Base-by-base conservation (phyloP, 2,329 filamentous ascomycete species). In the Proliferodiscus dingleyae region DNA sequence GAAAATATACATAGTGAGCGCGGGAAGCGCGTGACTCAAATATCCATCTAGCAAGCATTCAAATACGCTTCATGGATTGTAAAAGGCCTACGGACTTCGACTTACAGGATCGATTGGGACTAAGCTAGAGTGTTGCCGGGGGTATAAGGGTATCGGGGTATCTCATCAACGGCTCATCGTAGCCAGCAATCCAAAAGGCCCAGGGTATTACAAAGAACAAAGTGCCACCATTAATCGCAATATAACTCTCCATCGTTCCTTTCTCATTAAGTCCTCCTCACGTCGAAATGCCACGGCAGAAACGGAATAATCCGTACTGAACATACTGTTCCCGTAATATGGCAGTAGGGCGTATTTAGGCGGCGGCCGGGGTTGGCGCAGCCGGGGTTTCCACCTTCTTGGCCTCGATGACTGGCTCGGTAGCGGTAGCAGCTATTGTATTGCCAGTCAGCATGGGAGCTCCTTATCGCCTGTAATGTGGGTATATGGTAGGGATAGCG, bases 361-460 rank as follows among this genome's bases (percentile, higher is more conserved):
- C 23, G 11, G 8, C 10, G 19, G 23, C 24, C 11, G 5, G 28
- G 15, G 34, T 33, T 56, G 52, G 56, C 43, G 54, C 48, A 36
- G 37, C 23, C 28, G 37, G 18, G 30, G 28, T 36, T 41, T 56
- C 53, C 34, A 47, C 49, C 40, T 52, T 52, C 37, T 54, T 50
- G 41, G 40, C 29, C 11, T 40, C 44, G 11, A 37, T 21, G n/a
- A 33, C 53, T 37, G 53, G 53, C 24, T 48, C 45, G 37, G 50
- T 49, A 46, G 43, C 28, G 18, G 39, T 36, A 18, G 34, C n/a
- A 6, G 39, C 45, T 47, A 38, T 6, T n/a, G 15, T 47, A 38
- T 6, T n/a, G 15, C 26, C 13, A 34, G 39, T 41, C 38, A 49
- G 32, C 36, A 37, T 22, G n/a, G n/a, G 21, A 11, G 13, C 19